Evolutionary conservation across 345 rosid genomes (phyloP).

Genomic region (Hibiscus tridactylites): DNA sequence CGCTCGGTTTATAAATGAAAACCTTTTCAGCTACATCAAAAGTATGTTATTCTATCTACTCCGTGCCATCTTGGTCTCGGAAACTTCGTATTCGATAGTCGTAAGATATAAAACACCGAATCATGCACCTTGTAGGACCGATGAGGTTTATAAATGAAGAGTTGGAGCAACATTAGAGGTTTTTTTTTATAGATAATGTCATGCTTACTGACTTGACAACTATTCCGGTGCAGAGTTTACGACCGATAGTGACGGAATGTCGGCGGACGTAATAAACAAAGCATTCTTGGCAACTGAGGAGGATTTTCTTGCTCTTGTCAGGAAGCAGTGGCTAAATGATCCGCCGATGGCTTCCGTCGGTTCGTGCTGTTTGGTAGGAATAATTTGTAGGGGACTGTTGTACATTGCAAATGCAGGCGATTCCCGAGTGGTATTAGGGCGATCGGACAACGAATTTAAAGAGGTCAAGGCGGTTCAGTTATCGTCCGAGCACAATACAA

Average conservation of each 20-base stretch:
- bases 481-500: conserved; percentile 86
- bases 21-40: conserved; percentile 55
- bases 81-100: too few species aligned
- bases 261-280: conserved; percentile 68
- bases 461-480: conserved; percentile 79
- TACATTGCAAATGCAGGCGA: conserved; percentile 96
- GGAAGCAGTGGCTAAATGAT: conserved; percentile 9
- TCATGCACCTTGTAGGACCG: too few species aligned
- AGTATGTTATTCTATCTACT: conserved; percentile 35
- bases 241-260: conserved; percentile 72
- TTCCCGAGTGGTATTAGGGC: conserved; percentile 84
- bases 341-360: background rate
- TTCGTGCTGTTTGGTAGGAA: background rate
- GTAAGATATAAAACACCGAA: too few species aligned
- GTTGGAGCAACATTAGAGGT: too few species aligned
- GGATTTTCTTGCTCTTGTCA: conserved; percentile 71
- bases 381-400: conserved; percentile 38
- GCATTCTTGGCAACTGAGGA: conserved; percentile 89
- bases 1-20: conserved; percentile 69
- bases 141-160: too few species aligned
- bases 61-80: background rate
- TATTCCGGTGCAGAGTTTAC: conserved; percentile 72
- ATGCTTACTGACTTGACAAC: conserved; percentile 32
- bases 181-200: too few species aligned
- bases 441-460: conserved; percentile 36